phyloP scores from a whole-genome alignment of 345 rosid genomes.

The Pistacia vera region DNA sequence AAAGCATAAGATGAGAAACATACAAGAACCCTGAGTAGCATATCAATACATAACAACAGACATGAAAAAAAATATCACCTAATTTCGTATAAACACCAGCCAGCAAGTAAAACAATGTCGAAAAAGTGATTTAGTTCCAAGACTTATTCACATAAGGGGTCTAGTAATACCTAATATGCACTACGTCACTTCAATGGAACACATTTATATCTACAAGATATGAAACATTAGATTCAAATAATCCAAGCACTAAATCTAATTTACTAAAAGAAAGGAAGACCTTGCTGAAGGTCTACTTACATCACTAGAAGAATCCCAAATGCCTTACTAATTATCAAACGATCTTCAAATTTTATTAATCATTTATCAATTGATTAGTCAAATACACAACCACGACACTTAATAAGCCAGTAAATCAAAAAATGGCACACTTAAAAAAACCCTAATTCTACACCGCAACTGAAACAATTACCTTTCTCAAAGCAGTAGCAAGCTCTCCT shows the following conservation, averaged over 20 bases:
- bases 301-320: background rate
- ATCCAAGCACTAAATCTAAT: background rate
- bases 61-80: background rate
- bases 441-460: conserved; percentile 2
- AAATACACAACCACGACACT: background rate
- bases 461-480: conserved; percentile 68
- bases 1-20: background rate
- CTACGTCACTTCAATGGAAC: background rate
- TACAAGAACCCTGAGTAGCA: background rate
- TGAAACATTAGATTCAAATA: background rate
- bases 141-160: background rate
- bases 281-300: background rate
- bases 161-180: background rate
- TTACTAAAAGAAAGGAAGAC: background rate
- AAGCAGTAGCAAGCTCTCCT: conserved; percentile 94
- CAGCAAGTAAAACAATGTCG: background rate
- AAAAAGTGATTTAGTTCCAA: background rate
- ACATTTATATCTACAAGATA: background rate
- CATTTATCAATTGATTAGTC: background rate
- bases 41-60: background rate
- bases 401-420: background rate
- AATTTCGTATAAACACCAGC: background rate
- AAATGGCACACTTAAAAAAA: background rate
- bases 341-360: background rate
- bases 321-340: background rate